Evolutionary conservation across 257 asterid species (phyloP).

Genomic region (Cynanchum wilfordii): DNA sequence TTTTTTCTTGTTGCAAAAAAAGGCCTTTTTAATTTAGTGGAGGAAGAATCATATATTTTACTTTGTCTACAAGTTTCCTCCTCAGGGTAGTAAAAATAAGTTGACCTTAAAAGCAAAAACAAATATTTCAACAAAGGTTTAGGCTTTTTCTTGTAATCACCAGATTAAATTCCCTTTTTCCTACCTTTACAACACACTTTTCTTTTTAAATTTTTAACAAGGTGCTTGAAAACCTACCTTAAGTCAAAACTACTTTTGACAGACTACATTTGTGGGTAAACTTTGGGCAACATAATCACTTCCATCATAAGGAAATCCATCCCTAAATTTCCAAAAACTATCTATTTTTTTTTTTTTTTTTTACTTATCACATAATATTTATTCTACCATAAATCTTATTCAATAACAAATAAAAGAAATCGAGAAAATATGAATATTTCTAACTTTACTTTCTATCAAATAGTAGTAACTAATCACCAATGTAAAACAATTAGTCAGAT

Average conservation of each 20-base stretch:
- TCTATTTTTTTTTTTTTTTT: no score
- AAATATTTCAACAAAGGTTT: constrained; percentile 12
- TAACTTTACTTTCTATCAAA: background rate
- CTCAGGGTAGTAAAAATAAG: constrained; percentile 15
- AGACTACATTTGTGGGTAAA: constrained; percentile 5
- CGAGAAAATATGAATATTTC: no score
- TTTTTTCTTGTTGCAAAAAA: background rate
- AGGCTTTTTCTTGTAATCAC: background rate
- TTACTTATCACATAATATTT: no score
- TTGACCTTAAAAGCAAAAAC: constrained; percentile 16
- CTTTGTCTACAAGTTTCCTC: constrained; percentile 11
- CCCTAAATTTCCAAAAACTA: no score
- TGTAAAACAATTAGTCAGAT: background rate
- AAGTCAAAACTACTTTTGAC: constrained; percentile 16
- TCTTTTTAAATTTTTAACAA: background rate
- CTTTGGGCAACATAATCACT: constrained; percentile 8
- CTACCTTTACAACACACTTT: constrained; percentile 5
- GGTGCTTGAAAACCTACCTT: constrained; percentile 25
- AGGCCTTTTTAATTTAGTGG: background rate
- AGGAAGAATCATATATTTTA: constrained; percentile 3
- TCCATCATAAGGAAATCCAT: constrained; percentile 1
- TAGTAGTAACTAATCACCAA: background rate
- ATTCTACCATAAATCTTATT: no score
- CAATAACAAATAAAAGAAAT: no score
- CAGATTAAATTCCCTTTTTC: constrained; percentile 8